Percentiles rank a stretch among this genome's conserved stretches.
These are phyloP conservation scores for Kodamaea neixiangensis DNA, from an alignment of 805 yeast species.

Conservation along the genomic window DNA sequence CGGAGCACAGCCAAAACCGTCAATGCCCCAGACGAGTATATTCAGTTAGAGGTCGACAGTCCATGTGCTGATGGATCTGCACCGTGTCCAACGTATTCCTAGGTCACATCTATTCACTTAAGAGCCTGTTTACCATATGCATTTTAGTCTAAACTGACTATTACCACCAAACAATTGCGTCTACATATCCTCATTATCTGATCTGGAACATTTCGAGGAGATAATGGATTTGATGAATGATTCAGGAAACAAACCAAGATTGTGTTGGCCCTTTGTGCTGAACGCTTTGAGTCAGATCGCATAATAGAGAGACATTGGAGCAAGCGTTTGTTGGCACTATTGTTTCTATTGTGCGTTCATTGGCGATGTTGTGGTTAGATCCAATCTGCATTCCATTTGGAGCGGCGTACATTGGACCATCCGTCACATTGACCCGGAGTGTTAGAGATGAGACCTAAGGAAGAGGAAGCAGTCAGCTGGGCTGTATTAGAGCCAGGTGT, in stretches of 20 bases:
- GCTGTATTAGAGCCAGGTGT: no score
- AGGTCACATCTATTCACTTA: no score
- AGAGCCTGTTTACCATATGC: neutral
- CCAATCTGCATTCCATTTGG: neutral
- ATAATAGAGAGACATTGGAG: neutral
- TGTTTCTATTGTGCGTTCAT: neutral
- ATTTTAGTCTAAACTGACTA: neutral
- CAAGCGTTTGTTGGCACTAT: neutral
- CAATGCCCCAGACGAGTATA: neutral
- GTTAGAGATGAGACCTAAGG: no score
- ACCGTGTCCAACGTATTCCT: no score
- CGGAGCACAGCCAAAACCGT: no score
- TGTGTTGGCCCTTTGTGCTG: neutral
- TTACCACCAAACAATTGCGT: neutral
- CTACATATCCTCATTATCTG: no score
- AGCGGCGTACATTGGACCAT: neutral
- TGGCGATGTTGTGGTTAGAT: neutral
- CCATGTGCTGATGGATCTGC: no score
- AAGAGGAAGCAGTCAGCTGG: no score
- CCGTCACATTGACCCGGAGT: no score
- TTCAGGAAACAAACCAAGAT: neutral
- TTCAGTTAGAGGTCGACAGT: neutral
- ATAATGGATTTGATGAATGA: neutral
- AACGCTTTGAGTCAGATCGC: neutral
- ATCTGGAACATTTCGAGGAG: neutral